Conservation (phyloP, 768 basidiomycete genomes). For the Panaeolus papilionaceus region DNA sequence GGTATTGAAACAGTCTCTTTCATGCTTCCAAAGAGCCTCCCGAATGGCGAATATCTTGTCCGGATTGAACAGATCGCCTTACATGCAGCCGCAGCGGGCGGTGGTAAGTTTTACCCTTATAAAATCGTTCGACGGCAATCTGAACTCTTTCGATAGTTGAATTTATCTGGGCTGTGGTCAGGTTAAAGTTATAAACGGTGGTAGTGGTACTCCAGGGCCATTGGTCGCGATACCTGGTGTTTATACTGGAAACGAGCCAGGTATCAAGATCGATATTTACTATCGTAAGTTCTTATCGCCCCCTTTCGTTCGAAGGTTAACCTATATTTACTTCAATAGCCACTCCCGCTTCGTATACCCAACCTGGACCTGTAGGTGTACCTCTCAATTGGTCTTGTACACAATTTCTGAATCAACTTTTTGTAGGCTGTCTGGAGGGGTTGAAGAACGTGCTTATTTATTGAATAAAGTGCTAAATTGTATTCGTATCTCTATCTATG, state of each 20-base stretch:
- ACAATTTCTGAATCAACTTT: neutral
- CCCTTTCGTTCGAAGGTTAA: neutral
- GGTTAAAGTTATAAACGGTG: conserved; percentile 46
- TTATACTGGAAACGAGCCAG: conserved; percentile 27
- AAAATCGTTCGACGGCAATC: neutral
- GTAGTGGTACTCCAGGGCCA: conserved; percentile 28
- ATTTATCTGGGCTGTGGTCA: conserved; percentile 46
- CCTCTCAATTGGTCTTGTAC: neutral
- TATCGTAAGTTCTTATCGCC: conserved; percentile 18
- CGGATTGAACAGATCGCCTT: conserved; percentile 48
- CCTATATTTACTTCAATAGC: conserved; percentile 18
- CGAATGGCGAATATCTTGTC: conserved; percentile 44
- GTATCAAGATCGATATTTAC: conserved; percentile 26
- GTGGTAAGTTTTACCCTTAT: conserved; percentile 38
- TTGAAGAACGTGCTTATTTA: conserved; percentile 14
- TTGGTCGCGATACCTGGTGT: conserved; percentile 28
- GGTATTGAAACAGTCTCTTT: conserved; percentile 40
- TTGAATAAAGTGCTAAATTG: neutral
- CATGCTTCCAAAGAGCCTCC: conserved; percentile 41
- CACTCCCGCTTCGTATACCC: conserved; percentile 28
- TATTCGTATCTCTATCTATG: no score
- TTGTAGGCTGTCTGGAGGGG: conserved; percentile 31
- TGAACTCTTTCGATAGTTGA: conserved; percentile 30
- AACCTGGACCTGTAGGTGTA: conserved; percentile 30
- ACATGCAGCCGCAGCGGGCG: conserved; percentile 41